Evolutionary conservation across 371 early-diverging fungal species (phyloP), one percentile per base, ranked within the genome.

Genomic region (Nematocida sp.): DNA sequence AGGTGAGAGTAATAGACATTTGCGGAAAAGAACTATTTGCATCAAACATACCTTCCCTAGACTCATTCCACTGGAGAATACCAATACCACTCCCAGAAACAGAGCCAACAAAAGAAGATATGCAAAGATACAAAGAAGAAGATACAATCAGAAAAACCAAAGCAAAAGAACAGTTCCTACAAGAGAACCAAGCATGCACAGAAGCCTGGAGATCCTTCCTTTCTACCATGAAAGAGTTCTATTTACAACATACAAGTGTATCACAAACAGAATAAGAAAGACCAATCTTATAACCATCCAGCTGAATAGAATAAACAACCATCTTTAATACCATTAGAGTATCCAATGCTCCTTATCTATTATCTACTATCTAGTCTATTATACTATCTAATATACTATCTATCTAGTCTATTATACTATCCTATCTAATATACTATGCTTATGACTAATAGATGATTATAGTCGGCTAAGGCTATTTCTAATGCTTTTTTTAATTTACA

Each of bases 1-100:
- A 70, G 25, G 74, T 60, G 23, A 7, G 48, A 15, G 31, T 70
- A n/a, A 45, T 70, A 5, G 60, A 70, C 37, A 7, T 70, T 13
- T 58, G 60, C 51, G 74, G 74, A 19, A 58, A 61, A 34, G 74
- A 70, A 51, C 34, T 70, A 19, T 70, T 58, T 40, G 74, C 45
- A 11, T 43, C 55, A 46, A 70, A 60, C 32, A 49, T 70, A 23
- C 27, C 23, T 11, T 29, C 19, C 15, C 29, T 40, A 5, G 21
- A 40, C 37, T 47, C 46, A 53, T 70, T 70, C 35, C 60, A 60
- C 61, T 70, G 74, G 74, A 58, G 74, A 48, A 49, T 57, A 11
- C 15, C 51, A 9, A 17, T 3, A 9, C 23, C 74, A 17, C 3
- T 43, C 17, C 29, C 76, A 23, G 51, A 43, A 29, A 25, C 21